phyloP scores from a whole-genome alignment of 2,329 filamentous ascomycete genomes.

The Epichloe sp. region DNA sequence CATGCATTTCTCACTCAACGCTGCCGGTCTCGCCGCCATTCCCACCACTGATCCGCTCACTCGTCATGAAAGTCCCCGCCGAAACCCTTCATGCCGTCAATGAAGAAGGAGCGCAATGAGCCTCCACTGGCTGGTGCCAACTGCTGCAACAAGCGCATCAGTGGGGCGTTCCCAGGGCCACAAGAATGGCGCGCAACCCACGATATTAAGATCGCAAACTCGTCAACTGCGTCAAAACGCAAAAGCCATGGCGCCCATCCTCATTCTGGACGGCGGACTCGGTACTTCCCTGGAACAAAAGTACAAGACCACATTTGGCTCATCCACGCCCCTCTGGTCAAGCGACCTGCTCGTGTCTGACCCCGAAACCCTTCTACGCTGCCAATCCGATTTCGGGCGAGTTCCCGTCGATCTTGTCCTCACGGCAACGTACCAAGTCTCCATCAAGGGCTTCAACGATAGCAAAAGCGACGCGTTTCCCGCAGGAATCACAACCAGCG shows the following conservation, averaged over 20 bases:
- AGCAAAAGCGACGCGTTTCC: slow-evolving; percentile 31
- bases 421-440: slow-evolving; percentile 56
- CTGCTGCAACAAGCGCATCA: too few species aligned
- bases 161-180: too few species aligned
- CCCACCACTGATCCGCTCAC: too few species aligned
- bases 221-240: too few species aligned
- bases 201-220: too few species aligned
- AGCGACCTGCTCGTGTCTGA: slow-evolving; percentile 48
- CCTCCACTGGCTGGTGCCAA: too few species aligned
- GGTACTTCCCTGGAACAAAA: slow-evolving; percentile 52
- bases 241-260: slow-evolving; percentile 3
- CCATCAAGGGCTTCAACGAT: slow-evolving; percentile 38
- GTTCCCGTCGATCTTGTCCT: slow-evolving; percentile 50
- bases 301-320: slow-evolving; percentile 38
- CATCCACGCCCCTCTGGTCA: slow-evolving; percentile 50
- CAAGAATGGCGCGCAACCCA: too few species aligned
- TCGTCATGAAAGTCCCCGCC: too few species aligned
- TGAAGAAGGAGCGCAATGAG: too few species aligned
- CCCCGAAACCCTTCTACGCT: slow-evolving; percentile 35
- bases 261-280: slow-evolving; percentile 52
- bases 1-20: too few species aligned
- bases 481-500: slow-evolving; percentile 25
- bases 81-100: too few species aligned
- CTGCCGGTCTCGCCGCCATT: too few species aligned
- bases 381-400: slow-evolving; percentile 41